A percentile compares a stretch with the other conserved stretches of the same genome.
phyloP scores from a whole-genome alignment of 1,284 basidiomycete genomes.

The Puccinia novopanici region DNA sequence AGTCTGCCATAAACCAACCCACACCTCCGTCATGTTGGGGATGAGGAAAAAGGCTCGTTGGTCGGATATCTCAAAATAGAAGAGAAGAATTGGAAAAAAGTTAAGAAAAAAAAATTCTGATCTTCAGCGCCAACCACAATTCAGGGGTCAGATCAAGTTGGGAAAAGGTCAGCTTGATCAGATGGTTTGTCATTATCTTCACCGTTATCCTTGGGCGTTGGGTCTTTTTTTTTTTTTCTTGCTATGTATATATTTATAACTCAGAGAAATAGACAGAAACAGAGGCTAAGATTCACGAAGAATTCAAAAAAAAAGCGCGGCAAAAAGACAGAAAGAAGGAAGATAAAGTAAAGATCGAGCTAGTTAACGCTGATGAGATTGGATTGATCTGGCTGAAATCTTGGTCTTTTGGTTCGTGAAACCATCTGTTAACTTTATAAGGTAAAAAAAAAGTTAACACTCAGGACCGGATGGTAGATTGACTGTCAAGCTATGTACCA shows the following conservation, averaged over 20 bases:
- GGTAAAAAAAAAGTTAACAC: slow-evolving; percentile 16
- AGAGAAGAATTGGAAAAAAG: not conserved
- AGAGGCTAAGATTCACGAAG: slow-evolving; percentile 11
- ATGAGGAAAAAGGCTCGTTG: slow-evolving; percentile 1
- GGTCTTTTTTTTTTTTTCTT: too few relatives aligned
- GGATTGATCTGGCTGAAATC: slow-evolving; percentile 24
- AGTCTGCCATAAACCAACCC: slow-evolving; percentile 20
- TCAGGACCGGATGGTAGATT: slow-evolving; percentile 18
- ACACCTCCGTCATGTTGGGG: slow-evolving; percentile 33
- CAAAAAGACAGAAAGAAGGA: slow-evolving; percentile 12
- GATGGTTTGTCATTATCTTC: slow-evolving; percentile 39
- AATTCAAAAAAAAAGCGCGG: slow-evolving; percentile 18
- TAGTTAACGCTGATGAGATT: slow-evolving; percentile 20
- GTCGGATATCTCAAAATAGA: slow-evolving; percentile 24
- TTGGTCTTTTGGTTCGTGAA: not conserved
- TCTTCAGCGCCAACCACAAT: slow-evolving; percentile 39
- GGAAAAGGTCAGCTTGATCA: slow-evolving; percentile 36
- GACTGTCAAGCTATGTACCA: slow-evolving; percentile 11
- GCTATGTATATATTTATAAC: too few relatives aligned
- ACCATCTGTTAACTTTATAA: slow-evolving; percentile 15
- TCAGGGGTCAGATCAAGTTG: slow-evolving; percentile 38
- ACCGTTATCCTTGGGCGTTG: slow-evolving; percentile 35
- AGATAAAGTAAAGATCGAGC: not conserved
- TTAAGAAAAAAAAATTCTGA: slow-evolving; percentile 9
- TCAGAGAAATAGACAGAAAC: slow-evolving; percentile 12